A percentile compares a stretch with the other conserved stretches of the same genome.
Conservation (phyloP, 148 eudicot genomes). For the Amaranthus palmeri region DNA sequence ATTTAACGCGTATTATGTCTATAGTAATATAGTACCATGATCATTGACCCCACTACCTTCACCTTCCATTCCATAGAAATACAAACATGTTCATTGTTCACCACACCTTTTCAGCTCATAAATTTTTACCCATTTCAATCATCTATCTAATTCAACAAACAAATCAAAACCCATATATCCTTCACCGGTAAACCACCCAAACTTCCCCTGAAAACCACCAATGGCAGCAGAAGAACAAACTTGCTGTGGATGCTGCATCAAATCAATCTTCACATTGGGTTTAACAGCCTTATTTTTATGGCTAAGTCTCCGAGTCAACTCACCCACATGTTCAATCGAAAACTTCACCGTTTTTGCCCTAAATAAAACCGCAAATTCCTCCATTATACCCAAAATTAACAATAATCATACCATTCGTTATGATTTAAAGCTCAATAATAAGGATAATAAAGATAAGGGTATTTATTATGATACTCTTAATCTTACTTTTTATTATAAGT, state of each 20-base stretch:
- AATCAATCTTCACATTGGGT: no score
- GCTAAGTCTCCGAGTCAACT: no score
- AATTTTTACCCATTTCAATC: neutral
- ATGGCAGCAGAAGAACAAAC: neutral
- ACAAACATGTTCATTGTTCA: neutral
- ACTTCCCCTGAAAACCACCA: neutral
- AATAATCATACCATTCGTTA: constrained; percentile 35
- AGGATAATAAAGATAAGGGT: constrained; percentile 43
- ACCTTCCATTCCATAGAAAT: no score
- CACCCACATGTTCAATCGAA: no score
- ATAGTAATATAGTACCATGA: neutral
- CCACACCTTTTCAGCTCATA: neutral
- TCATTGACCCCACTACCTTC: no score
- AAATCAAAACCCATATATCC: neutral
- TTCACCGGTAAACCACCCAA: neutral
- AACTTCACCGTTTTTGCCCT: no score
- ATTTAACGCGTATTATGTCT: no score
- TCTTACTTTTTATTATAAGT: constrained; percentile 22
- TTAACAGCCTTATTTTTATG: no score
- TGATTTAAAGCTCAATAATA: constrained; percentile 48
- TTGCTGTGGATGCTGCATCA: no score
- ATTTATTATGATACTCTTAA: constrained; percentile 38
- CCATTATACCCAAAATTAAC: neutral
- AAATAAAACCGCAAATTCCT: neutral
- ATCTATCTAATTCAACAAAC: neutral